Conservation (phyloP, 1,284 basidiomycete genomes). For the Fomitopsis pinicola region DNA sequence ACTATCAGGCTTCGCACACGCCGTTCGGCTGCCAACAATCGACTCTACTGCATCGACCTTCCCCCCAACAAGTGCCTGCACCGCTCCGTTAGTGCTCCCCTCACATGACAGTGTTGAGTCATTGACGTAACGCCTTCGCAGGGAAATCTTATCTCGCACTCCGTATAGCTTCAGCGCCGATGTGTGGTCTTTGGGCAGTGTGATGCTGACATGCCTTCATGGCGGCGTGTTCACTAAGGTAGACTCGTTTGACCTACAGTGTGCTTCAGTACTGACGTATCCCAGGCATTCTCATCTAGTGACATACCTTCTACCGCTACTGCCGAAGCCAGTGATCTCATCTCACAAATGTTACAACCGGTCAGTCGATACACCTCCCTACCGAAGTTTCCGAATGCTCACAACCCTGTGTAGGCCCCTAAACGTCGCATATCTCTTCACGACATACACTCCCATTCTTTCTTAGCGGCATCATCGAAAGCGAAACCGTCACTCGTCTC, state of each 20-base stretch:
- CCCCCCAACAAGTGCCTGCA: slow-evolving; percentile 9
- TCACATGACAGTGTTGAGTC: too few relatives aligned
- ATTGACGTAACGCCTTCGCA: slow-evolving; percentile 8
- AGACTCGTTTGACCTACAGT: neutral
- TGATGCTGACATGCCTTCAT: slow-evolving; percentile 20
- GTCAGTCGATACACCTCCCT: slow-evolving; percentile 8
- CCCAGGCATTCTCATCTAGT: slow-evolving; percentile 9
- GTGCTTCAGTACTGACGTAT: neutral
- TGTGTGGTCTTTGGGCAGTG: slow-evolving; percentile 26
- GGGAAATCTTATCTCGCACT: slow-evolving; percentile 19
- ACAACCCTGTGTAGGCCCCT: slow-evolving; percentile 13
- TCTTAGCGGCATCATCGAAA: slow-evolving; percentile 17
- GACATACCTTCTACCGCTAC: slow-evolving; percentile 10
- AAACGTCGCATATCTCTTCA: slow-evolving; percentile 18
- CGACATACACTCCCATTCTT: slow-evolving; percentile 18
- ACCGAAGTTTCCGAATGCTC: neutral
- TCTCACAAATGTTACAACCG: slow-evolving; percentile 17
- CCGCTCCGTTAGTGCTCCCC: neutral
- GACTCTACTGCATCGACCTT: slow-evolving; percentile 12
- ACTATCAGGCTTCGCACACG: slow-evolving; percentile 23
- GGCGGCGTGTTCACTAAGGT: slow-evolving; percentile 19
- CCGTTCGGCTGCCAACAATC: slow-evolving; percentile 11
- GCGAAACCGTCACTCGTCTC: neutral
- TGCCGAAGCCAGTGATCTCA: slow-evolving; percentile 16
- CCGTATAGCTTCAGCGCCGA: slow-evolving; percentile 23